These are phyloP conservation scores for Vickermania spadyakhi DNA, from an alignment of 208 protist genomes.

Conservation along the genomic window DNA sequence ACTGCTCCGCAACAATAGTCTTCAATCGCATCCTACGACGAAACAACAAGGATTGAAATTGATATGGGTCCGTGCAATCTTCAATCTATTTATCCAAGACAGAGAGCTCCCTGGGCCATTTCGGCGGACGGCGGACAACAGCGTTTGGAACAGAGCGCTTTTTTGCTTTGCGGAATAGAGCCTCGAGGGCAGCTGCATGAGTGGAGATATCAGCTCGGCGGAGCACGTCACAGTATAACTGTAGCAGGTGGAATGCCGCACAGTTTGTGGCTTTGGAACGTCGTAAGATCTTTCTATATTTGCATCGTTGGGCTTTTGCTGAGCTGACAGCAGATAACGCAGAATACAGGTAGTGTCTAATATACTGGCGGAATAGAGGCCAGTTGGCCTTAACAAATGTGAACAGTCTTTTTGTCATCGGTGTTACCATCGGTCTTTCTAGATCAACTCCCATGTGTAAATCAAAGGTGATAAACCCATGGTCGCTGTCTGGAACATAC, in stretches of 20 bases:
- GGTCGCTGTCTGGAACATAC: constrained; percentile 1
- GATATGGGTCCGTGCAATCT: not conserved
- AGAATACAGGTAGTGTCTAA: not conserved
- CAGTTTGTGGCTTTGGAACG: not conserved
- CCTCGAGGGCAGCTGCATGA: constrained; percentile 1
- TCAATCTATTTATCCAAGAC: not conserved
- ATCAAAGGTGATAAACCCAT: constrained; percentile 1
- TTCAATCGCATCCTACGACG: not conserved
- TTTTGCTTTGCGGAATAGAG: not conserved
- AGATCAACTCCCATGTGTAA: not conserved
- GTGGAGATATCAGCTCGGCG: not conserved
- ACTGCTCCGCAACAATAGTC: not conserved
- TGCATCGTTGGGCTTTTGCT: constrained; percentile 1
- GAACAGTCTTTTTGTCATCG: not conserved
- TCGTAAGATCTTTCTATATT: not conserved
- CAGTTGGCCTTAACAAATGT: constrained; percentile 1
- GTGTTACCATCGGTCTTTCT: not conserved
- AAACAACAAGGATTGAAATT: not conserved
- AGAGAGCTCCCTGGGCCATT: not conserved
- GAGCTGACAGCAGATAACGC: not conserved
- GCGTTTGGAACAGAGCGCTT: not conserved
- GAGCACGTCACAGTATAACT: not conserved
- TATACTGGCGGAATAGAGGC: not conserved
- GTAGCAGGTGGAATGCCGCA: not conserved
- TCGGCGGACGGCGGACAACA: not conserved